phyloP scores from a whole-genome alignment of 164 flowering plant genomes.

The Annona cherimola region DNA sequence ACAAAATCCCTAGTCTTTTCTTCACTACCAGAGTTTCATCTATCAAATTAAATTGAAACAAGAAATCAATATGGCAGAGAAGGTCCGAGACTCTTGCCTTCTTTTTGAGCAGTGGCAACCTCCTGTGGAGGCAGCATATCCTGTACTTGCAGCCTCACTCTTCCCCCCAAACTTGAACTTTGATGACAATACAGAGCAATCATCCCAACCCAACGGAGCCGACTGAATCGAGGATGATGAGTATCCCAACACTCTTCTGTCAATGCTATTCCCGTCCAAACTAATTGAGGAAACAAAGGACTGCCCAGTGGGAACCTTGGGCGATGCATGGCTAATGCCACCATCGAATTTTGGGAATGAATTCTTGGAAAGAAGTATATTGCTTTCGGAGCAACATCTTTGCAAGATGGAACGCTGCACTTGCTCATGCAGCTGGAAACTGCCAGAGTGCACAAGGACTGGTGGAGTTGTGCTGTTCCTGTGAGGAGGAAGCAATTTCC shows the following conservation, averaged over 20 bases:
- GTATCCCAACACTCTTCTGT: constrained; percentile 7
- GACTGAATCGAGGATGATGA: constrained; percentile 7
- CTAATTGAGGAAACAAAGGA: constrained; percentile 10
- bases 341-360: constrained; percentile 1
- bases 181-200: constrained; percentile 8
- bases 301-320: constrained; percentile 3
- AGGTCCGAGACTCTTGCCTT: constrained; percentile 16
- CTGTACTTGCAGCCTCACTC: constrained; percentile 13
- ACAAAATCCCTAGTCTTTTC: not conserved
- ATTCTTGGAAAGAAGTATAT: constrained; percentile 3
- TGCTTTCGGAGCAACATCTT: not conserved
- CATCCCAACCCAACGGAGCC: not conserved
- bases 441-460: not conserved
- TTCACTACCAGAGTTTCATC: not conserved
- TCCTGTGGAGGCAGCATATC: constrained; percentile 20
- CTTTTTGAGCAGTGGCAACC: constrained; percentile 35
- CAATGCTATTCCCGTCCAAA: constrained; percentile 12
- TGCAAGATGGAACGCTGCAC: not conserved
- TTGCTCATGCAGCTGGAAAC: constrained; percentile 6
- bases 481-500: constrained; percentile 2
- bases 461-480: not conserved
- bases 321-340: constrained; percentile 1
- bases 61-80: not conserved
- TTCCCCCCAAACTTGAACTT: constrained; percentile 11
- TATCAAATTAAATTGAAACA: not conserved